A percentile compares a stretch with the other conserved stretches of the same genome.
phyloP scores from a whole-genome alignment of 1,284 basidiomycete genomes.

The Cryptococcus sp. region DNA sequence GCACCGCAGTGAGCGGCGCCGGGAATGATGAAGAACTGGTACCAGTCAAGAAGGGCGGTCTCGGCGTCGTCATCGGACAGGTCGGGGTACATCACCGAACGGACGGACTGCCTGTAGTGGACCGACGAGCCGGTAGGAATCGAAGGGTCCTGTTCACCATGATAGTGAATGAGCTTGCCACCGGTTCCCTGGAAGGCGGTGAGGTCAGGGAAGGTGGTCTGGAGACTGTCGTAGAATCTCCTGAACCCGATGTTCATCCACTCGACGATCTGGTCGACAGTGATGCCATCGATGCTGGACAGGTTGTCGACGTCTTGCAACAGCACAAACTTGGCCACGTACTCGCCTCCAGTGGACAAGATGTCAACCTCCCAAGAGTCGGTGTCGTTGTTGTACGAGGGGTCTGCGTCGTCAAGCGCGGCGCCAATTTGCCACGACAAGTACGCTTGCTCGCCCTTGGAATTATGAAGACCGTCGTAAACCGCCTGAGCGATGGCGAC shows the following conservation, averaged over 20 bases:
- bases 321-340: neutral
- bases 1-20: conserved; percentile 26
- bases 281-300: conserved; percentile 9
- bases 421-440: conserved; percentile 8
- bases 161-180: conserved; percentile 31
- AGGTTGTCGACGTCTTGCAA: conserved; percentile 3
- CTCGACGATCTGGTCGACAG: conserved; percentile 15
- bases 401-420: conserved; percentile 5
- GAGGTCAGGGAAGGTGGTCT: conserved; percentile 22
- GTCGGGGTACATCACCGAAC: conserved; percentile 5
- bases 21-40: conserved; percentile 25
- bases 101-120: conserved; percentile 5
- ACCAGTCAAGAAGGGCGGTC: conserved; percentile 13
- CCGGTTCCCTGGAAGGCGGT: conserved; percentile 19
- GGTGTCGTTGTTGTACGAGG: conserved; percentile 7
- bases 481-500: conserved; percentile 11
- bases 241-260: conserved; percentile 9
- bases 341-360: neutral
- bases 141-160: conserved; percentile 25
- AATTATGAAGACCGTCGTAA: conserved; percentile 6
- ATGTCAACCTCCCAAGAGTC: conserved; percentile 1
- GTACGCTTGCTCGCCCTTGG: conserved; percentile 6
- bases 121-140: conserved; percentile 5
- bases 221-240: conserved; percentile 5
- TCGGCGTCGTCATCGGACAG: neutral